Evolutionary conservation across 2,329 filamentous ascomycete genomes (phyloP).

Genomic region (Talaromyces pinophilus): DNA sequence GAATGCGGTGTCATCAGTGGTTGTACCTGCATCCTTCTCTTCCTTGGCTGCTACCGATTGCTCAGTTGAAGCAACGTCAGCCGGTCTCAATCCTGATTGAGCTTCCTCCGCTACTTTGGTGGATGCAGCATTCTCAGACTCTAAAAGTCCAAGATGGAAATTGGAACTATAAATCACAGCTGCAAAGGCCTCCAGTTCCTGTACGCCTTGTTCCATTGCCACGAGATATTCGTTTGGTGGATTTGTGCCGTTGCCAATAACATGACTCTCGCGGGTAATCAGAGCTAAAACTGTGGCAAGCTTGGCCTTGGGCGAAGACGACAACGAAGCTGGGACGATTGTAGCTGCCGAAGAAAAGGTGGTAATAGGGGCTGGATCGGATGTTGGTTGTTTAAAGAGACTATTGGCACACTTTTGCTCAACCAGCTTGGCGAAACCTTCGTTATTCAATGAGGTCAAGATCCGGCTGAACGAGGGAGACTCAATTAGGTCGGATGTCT

Average conservation of each 20-base stretch:
- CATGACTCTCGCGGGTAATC: conserved; percentile 85
- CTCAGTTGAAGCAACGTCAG: conserved; percentile 17
- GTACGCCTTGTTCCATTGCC: conserved; percentile 48
- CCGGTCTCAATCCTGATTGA: conserved; percentile 27
- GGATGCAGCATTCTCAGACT: conserved; percentile 25
- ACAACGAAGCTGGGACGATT: conserved; percentile 36
- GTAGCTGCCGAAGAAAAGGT: conserved; percentile 47
- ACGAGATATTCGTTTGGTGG: conserved; percentile 49
- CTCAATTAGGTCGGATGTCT: conserved; percentile 93
- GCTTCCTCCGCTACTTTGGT: conserved; percentile 22
- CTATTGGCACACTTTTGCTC: conserved; percentile 77
- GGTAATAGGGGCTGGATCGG: conserved; percentile 48
- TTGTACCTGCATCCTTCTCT: conserved; percentile 9
- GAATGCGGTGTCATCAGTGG: conserved; percentile 33
- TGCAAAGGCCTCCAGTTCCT: conserved; percentile 52
- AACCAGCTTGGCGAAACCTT: conserved; percentile 80
- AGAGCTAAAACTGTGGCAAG: conserved; percentile 88
- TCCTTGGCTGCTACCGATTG: conserved; percentile 6
- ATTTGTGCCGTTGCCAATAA: conserved; percentile 70
- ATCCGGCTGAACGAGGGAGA: conserved; percentile 89
- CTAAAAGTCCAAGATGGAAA: conserved; percentile 41
- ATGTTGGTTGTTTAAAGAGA: conserved; percentile 64
- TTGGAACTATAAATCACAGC: conserved; percentile 54
- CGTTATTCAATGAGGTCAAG: conserved; percentile 80
- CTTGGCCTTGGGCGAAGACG: conserved; percentile 60